Evolutionary conservation across 2,329 filamentous ascomycete genomes (phyloP), one percentile per base, ranked within the genome.

Genomic region (Didymella pomorum): DNA sequence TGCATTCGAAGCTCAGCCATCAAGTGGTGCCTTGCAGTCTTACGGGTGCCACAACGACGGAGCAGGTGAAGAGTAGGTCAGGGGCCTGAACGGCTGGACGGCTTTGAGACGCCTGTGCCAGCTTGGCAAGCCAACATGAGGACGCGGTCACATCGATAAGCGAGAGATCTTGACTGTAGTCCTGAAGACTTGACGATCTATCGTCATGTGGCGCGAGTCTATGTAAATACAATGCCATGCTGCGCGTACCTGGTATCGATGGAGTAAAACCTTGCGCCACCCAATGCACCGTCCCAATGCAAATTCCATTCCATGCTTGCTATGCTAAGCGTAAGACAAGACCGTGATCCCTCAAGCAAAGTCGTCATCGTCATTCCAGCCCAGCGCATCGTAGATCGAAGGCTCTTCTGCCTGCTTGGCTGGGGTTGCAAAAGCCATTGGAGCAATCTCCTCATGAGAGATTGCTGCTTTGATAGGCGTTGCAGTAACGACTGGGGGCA

Each of bases 361-460:
- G 33, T 72, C 70, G 35, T 75, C 68, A 59, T 81, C 77, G 61
- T 81, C 79, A 65, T 81, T 76, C 80, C 80, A 82, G 25, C 80
- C 80, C 51, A 82, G 61, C 11, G 72, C 73, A 49, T 78, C 77
- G 58, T 81, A 82, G 46, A 82, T 78, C 21, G 66, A 70, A 16
- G 60, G 42, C 51, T 70, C 73, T 28, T 50, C 55, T 25, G 58
- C 58, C 3, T 56, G 50, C 16, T 64, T 64, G 11, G 47, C 55
- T 14, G 53, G 52, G 9, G 63, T 62, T 10, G 61, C 44, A 39
- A 63, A 57, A 33, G 47, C 46, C 28, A 63, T 52, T 12, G 59
- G 56, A 4, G 25, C 39, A 25, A 43, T 39, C 43, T 51, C 47
- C 18, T 25, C 46, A 3, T 44, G 31, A 18, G 47, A 39, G 31